A percentile compares a stretch with the other conserved stretches of the same genome.
phyloP scores from a whole-genome alignment of 2,329 filamentous ascomycete species.

The Rutstroemia sp. region DNA sequence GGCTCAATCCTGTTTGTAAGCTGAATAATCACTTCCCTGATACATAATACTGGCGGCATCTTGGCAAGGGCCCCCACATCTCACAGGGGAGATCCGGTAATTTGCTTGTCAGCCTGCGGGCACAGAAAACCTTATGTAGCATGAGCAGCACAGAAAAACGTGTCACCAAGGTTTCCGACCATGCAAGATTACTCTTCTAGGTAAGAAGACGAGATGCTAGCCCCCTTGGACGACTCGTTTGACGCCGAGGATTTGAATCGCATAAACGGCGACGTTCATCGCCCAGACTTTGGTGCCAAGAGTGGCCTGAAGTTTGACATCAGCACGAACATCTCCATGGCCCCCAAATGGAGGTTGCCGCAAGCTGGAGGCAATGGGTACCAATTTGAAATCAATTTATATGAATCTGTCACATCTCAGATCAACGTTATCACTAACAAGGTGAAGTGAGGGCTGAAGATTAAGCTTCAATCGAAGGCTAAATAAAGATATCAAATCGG shows the following conservation, averaged over 20 bases:
- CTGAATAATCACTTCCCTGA: background rate
- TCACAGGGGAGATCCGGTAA: background rate
- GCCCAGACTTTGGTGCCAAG: too few species aligned
- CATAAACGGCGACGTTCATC: too few species aligned
- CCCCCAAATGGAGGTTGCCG: too few species aligned
- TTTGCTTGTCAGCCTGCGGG: background rate
- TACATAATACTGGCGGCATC: background rate
- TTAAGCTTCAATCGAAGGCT: background rate
- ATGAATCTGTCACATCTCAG: too few species aligned
- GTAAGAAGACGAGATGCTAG: too few species aligned
- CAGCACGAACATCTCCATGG: too few species aligned
- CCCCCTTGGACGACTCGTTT: too few species aligned
- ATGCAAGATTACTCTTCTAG: background rate
- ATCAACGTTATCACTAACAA: background rate
- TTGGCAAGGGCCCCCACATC: too few species aligned
- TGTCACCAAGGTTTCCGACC: background rate
- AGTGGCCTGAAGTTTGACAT: too few species aligned
- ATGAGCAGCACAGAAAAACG: background rate
- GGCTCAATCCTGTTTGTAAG: background rate
- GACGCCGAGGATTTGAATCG: too few species aligned
- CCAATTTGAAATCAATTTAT: too few species aligned
- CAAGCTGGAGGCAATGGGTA: too few species aligned
- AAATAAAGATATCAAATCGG: background rate
- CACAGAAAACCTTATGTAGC: background rate
- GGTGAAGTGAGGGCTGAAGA: background rate